Evolutionary conservation across 2,329 filamentous ascomycete genomes (phyloP), one percentile per base, ranked within the genome.

Genomic region (Monilinia fructicola): DNA sequence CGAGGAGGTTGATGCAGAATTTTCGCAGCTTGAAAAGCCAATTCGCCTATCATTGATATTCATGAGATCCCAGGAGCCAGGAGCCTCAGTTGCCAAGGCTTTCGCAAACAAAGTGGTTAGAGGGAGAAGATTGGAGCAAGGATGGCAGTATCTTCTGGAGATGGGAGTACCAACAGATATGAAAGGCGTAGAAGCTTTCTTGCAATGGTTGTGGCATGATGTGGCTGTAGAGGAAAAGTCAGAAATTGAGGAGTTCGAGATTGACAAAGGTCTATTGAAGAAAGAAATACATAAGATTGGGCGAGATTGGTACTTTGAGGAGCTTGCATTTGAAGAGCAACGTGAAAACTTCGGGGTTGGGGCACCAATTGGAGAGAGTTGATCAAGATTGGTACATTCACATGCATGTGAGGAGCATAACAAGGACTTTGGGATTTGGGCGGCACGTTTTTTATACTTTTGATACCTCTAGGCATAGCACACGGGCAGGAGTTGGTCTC

Each of bases 91-190:
- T 2, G 68, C 68, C 9, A 70, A 48, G 21, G 23, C 40, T 16
- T 73, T 73, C 58, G 72, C 68, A 0, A 44, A 66, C 5, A 67
- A 69, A 0, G 64, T 64, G 7, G 65, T 72, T 16, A 65, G 63
- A 1, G 67, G 70, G 7, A 67, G 54, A 48, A 67, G 72, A 26
- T 44, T 74, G 12, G 52, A 70, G 64, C 72, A 74, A 35, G 61
- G 38, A 44, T 64, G 61, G 61, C 48, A 64, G n/a, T 64, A 46
- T 10, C 61, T 64, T 2, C 7, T 9, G 2, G 61, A 64, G 50
- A 55, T 55, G 50, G 18, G 26, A 9, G 38, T 35, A 10, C 50
- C n/a, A 7, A 64, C 23, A 21, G 48, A 64, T 16, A 31, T 1
- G 26, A 63, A 59, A 11, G 38, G 23, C 9, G n/a, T 21, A 2